Evolutionary conservation across 805 yeast genomes (phyloP).

Genomic region (Metschnikowia sp.): DNA sequence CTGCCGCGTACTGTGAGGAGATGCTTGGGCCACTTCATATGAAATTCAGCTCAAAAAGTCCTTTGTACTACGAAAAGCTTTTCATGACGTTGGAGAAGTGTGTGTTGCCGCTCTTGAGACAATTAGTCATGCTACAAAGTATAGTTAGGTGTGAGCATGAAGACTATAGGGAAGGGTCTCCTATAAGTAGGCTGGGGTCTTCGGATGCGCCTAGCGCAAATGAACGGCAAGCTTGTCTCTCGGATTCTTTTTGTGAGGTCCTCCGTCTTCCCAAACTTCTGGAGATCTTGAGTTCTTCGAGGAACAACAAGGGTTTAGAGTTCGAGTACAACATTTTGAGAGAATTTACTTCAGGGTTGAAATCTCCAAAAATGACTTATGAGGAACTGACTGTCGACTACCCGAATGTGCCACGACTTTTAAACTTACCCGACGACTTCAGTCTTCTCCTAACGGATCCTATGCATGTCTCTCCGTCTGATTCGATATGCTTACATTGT

Average conservation of each 20-base stretch:
- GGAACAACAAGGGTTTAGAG: neutral
- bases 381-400: constrained; percentile 32
- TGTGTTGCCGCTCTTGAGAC: constrained; percentile 33
- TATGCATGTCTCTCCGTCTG: constrained; percentile 15
- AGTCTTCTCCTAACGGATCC: constrained; percentile 25
- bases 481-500: constrained; percentile 36
- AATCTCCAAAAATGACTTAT: too few species aligned
- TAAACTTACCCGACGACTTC: constrained; percentile 48
- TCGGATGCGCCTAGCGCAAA: too few species aligned
- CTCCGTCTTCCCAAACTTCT: constrained; percentile 23
- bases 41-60: neutral
- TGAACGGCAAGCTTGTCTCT: constrained; percentile 10
- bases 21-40: neutral
- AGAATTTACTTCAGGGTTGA: neutral
- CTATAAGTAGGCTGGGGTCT: too few species aligned
- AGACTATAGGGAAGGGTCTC: constrained; percentile 1
- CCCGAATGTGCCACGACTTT: constrained; percentile 53
- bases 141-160: constrained; percentile 5
- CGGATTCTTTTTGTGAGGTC: constrained; percentile 23
- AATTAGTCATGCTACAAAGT: constrained; percentile 25
- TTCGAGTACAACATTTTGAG: constrained; percentile 4
- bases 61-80: constrained; percentile 1
- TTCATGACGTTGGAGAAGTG: constrained; percentile 12
- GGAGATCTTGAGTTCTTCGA: neutral
- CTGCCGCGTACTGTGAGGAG: neutral